Percentiles rank a stretch among this genome's conserved stretches.
Conservation (phyloP, 2,329 filamentous ascomycete species). For the Hypomyces rosellus region DNA sequence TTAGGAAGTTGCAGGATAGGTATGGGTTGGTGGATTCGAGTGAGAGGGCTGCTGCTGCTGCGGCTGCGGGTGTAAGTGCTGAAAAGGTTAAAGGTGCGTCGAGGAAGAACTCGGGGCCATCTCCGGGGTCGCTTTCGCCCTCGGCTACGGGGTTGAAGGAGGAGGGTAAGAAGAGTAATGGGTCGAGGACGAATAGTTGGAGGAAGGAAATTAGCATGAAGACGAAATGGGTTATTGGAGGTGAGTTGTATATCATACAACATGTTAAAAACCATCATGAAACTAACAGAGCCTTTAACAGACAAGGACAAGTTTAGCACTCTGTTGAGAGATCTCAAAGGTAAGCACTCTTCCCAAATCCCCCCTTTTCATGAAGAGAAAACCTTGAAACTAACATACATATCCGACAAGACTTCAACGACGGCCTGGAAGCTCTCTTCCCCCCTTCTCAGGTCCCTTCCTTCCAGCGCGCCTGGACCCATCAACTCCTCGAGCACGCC, state of each 20-base stretch:
- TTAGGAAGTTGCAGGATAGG: constrained; percentile 33
- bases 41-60: neutral
- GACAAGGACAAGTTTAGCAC: constrained; percentile 40
- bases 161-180: constrained; percentile 15
- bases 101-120: constrained; percentile 10
- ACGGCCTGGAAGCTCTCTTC: constrained; percentile 42
- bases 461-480: constrained; percentile 40
- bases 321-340: constrained; percentile 35
- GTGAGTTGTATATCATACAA: constrained; percentile 16
- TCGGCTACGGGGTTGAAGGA: constrained; percentile 18
- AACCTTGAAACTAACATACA: neutral
- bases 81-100: constrained; percentile 1
- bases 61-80: too few species aligned
- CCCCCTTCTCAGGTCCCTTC: constrained; percentile 35
- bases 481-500: constrained; percentile 40
- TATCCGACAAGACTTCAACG: constrained; percentile 34
- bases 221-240: constrained; percentile 39
- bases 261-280: neutral
- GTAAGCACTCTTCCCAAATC: constrained; percentile 15
- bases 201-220: constrained; percentile 29
- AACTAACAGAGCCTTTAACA: constrained; percentile 8
- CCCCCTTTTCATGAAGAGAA: constrained; percentile 2
- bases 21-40: constrained; percentile 35
- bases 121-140: constrained; percentile 17
- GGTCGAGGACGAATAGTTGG: constrained; percentile 22